phyloP scores from a whole-genome alignment of 2,329 filamentous ascomycete species.

The Curvularia hawaiiensis region DNA sequence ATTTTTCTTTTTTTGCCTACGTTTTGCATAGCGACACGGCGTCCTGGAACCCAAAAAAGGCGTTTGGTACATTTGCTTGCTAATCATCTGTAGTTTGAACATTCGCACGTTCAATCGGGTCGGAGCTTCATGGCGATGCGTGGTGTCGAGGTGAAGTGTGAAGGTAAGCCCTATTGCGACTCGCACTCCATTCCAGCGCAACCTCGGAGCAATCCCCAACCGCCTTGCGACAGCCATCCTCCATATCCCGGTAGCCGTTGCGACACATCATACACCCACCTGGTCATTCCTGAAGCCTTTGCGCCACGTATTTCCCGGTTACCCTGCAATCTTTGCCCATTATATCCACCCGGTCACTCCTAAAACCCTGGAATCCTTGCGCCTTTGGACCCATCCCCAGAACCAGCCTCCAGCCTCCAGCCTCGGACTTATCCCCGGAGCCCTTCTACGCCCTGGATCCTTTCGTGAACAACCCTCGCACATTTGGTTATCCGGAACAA shows the following conservation, averaged over 20 bases:
- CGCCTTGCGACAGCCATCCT: conserved; percentile 11
- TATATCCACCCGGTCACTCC: background rate
- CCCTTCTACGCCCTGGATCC: background rate
- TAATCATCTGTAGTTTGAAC: conserved; percentile 30
- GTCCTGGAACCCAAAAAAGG: conserved; percentile 21
- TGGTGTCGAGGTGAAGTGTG: conserved; percentile 25
- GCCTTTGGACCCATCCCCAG: background rate
- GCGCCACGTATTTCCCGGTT: background rate
- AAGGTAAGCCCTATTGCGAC: conserved; percentile 24
- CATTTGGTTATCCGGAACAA: background rate
- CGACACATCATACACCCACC: background rate
- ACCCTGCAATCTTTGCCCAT: conserved; percentile 2
- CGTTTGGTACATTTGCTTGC: conserved; percentile 13
- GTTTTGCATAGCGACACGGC: conserved; percentile 25
- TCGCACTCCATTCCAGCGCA: conserved; percentile 9
- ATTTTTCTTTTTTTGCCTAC: conserved; percentile 10
- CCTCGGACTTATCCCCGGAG: background rate
- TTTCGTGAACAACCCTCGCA: conserved; percentile 4
- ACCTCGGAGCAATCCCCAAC: conserved; percentile 10
- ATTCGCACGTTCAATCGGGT: conserved; percentile 15
- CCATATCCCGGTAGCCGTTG: background rate
- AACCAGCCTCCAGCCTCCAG: background rate
- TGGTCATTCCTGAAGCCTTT: conserved; percentile 2
- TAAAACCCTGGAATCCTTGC: background rate
- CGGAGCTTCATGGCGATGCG: conserved; percentile 16